A percentile compares a stretch with the other conserved stretches of the same genome.
These are phyloP conservation scores for Patellaria atrata DNA, from an alignment of 495 filamentous ascomycete species.

Conservation along the genomic window DNA sequence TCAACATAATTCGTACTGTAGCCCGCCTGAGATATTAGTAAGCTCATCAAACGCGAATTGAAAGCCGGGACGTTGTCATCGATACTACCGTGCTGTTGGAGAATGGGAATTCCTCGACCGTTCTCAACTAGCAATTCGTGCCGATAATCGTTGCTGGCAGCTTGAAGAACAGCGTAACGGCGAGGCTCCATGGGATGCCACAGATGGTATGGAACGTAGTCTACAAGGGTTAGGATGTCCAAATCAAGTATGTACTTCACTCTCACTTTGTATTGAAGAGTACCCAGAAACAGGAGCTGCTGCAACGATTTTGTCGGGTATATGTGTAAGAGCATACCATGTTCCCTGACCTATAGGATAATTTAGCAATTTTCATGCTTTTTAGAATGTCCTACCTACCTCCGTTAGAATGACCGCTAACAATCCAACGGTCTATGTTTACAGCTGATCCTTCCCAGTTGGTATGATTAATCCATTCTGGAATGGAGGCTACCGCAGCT, in stretches of 20 bases:
- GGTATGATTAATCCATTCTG: conserved; percentile 34
- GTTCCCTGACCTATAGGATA: conserved; percentile 31
- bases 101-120: conserved; percentile 37
- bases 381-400: conserved; percentile 20
- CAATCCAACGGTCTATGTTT: conserved; percentile 36
- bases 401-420: conserved; percentile 45
- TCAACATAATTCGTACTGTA: conserved; percentile 36
- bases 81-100: conserved; percentile 40
- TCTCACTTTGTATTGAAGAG: conserved; percentile 42
- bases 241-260: neutral
- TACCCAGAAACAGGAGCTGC: conserved; percentile 44
- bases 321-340: conserved; percentile 45
- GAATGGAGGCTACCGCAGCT: conserved; percentile 36
- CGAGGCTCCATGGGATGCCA: conserved; percentile 40
- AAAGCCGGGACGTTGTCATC: conserved; percentile 47
- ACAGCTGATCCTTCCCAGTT: conserved; percentile 35
- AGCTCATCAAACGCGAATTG: conserved; percentile 40
- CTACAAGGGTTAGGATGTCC: conserved; percentile 17
- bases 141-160: conserved; percentile 36
- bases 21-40: conserved; percentile 30
- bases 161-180: conserved; percentile 30
- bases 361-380: neutral
- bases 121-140: conserved; percentile 42
- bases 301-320: conserved; percentile 42
- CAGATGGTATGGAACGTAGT: conserved; percentile 44